Evolutionary conservation across 192 early-diverging fungal species (phyloP).

Genomic region (Umbelopsis vinacea): DNA sequence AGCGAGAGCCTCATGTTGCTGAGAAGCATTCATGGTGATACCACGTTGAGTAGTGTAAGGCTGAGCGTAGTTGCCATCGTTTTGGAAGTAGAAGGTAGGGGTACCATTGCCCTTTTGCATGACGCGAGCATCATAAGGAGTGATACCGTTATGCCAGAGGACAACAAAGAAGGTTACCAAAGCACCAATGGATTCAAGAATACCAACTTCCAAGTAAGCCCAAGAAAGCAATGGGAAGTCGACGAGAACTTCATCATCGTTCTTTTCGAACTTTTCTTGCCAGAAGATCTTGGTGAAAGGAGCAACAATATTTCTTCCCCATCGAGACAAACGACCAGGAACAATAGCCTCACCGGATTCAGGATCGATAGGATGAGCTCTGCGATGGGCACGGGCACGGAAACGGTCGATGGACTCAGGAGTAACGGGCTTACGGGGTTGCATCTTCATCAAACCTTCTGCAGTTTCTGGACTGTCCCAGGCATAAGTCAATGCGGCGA

Average conservation of each 20-base stretch:
- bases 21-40: slow-evolving; percentile 44
- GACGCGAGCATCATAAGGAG: slow-evolving; percentile 59
- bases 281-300: slow-evolving; percentile 63
- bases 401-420: slow-evolving; percentile 71
- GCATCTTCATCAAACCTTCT: slow-evolving; percentile 83
- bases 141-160: slow-evolving; percentile 66
- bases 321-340: slow-evolving; percentile 30
- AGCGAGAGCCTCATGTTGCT: slow-evolving; percentile 70
- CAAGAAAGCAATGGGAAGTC: slow-evolving; percentile 81
- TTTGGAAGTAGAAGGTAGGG: slow-evolving; percentile 51
- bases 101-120: slow-evolving; percentile 56
- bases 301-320: slow-evolving; percentile 37
- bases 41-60: slow-evolving; percentile 44
- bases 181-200: slow-evolving; percentile 76
- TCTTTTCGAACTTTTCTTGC: slow-evolving; percentile 65
- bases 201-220: slow-evolving; percentile 86
- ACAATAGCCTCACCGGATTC: slow-evolving; percentile 53
- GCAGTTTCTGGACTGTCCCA: slow-evolving; percentile 87
- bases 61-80: slow-evolving; percentile 50
- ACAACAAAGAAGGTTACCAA: slow-evolving; percentile 81
- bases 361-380: slow-evolving; percentile 52
- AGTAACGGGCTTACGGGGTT: slow-evolving; percentile 90
- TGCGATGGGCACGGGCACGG: slow-evolving; percentile 57
- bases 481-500: slow-evolving; percentile 85
- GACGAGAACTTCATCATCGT: slow-evolving; percentile 87